Percentiles rank a stretch among this genome's conserved stretches.
phyloP scores from a whole-genome alignment of 441 rosid genomes.

The Aleurites moluccanus region DNA sequence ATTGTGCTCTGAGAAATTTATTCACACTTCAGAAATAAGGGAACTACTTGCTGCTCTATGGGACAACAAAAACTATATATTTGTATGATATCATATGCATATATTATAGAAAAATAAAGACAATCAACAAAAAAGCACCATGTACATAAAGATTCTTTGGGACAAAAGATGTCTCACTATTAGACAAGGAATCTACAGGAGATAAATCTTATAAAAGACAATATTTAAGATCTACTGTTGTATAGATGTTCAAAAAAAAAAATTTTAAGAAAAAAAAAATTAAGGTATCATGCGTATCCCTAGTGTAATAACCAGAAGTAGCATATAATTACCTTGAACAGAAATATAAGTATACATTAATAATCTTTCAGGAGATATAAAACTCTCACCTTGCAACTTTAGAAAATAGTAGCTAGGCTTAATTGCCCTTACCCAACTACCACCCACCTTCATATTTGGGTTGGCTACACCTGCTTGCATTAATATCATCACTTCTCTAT shows the following conservation, averaged over 20 bases:
- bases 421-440: conserved; percentile 49
- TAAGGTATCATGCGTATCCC: neutral
- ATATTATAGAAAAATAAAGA: neutral
- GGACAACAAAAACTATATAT: neutral
- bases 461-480: conserved; percentile 48
- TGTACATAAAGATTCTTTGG: neutral
- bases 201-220: neutral
- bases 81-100: too few relatives aligned
- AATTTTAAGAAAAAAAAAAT: neutral
- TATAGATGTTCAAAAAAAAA: neutral
- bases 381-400: conserved; percentile 18
- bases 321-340: neutral
- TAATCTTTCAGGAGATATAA: conserved; percentile 9
- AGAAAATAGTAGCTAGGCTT: conserved; percentile 31
- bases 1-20: too few relatives aligned
- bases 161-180: neutral
- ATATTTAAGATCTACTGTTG: neutral
- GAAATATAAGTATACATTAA: neutral
- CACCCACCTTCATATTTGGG: conserved; percentile 38
- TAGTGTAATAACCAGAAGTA: neutral
- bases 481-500: conserved; percentile 42
- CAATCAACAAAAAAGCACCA: neutral
- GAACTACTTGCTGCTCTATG: neutral
- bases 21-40: neutral
- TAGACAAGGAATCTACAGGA: conserved; percentile 3